These are phyloP conservation scores for Crithidia brevicula DNA, from an alignment of 208 protist species.

Conservation along the genomic window DNA sequence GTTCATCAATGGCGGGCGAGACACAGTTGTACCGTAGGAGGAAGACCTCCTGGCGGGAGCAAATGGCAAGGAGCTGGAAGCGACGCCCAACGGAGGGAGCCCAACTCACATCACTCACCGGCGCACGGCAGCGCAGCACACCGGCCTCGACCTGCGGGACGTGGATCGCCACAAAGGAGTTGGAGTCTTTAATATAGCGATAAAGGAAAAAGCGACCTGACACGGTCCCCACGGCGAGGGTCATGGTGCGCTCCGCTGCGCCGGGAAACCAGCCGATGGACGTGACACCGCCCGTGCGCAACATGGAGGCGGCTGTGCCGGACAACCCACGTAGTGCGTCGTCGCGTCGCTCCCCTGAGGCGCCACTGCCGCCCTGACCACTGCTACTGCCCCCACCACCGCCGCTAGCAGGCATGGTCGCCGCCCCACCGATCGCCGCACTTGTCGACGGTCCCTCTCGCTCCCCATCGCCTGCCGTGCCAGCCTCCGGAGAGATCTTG, in stretches of 20 bases:
- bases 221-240: conserved; percentile 79
- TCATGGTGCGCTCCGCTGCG: conserved; percentile 73
- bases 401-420: neutral
- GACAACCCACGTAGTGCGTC: neutral
- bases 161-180: conserved; percentile 52
- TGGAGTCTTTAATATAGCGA: conserved; percentile 67
- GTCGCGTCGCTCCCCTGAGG: neutral
- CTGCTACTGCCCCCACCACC: neutral
- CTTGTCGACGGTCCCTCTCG: conserved; percentile 2
- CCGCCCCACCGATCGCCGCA: conserved; percentile 2
- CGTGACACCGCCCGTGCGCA: conserved; percentile 61
- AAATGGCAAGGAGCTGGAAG: conserved; percentile 85
- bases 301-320: conserved; percentile 4
- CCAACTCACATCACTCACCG: conserved; percentile 80
- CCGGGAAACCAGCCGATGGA: conserved; percentile 89
- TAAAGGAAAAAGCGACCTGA: conserved; percentile 83
- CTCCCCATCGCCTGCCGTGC: conserved; percentile 31
- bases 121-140: conserved; percentile 40
- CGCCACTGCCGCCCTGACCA: neutral
- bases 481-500: conserved; percentile 65
- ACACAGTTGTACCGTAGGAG: conserved; percentile 84
- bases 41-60: conserved; percentile 74
- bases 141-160: conserved; percentile 33
- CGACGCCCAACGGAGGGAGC: conserved; percentile 73
- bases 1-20: conserved; percentile 58